Base-by-base conservation (phyloP, 257 asterid genomes). In the Prunella vulgaris region DNA sequence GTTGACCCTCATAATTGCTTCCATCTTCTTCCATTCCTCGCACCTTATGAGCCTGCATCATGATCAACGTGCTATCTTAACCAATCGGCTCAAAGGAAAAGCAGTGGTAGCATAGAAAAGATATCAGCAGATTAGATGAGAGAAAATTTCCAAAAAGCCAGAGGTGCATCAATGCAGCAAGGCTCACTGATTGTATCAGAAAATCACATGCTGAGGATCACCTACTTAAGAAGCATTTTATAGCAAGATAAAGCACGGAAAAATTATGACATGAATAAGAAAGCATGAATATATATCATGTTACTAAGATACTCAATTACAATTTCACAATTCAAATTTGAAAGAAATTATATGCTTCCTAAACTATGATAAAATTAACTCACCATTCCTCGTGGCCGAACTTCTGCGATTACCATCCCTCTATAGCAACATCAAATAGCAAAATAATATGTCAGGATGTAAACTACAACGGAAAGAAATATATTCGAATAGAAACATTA, bases 361-460 rank as follows among this genome's bases (percentile, higher is more conserved):
- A 25, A 53, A 40, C 53, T 33, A 22, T 75, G 6, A 69, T 22
- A 56, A 71, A 68, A 44, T 44, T 25, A 74, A 82, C 84, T 77
- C 72, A 90, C 98, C 96, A 84, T 3, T 82, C 90, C 98, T 69
- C 97, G 80, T 35, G 96, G 95, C 24, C 89, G 93, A 76, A 93
- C 96, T 70, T 84, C 90, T 30, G 94, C 95, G 79, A 93, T 86
- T 62, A 85, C 82, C 68, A 85, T 77, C 73, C 86, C 87, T 85
- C 96, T 90, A 81, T 70, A 67, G 78, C 57, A 75, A 78, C 70
- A 75, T 78, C 64, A 66, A 81, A 62, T 24, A 64, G 53, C 68
- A 71, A 71, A 33, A 57, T 17, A 53, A 75, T 22, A 76, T 61
- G 71, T 71, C 77, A 78, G 77, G 49, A 54, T 27, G 17, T 57